Conservation (phyloP, 2,329 filamentous ascomycete species). For the Metarhizium brunneum region DNA sequence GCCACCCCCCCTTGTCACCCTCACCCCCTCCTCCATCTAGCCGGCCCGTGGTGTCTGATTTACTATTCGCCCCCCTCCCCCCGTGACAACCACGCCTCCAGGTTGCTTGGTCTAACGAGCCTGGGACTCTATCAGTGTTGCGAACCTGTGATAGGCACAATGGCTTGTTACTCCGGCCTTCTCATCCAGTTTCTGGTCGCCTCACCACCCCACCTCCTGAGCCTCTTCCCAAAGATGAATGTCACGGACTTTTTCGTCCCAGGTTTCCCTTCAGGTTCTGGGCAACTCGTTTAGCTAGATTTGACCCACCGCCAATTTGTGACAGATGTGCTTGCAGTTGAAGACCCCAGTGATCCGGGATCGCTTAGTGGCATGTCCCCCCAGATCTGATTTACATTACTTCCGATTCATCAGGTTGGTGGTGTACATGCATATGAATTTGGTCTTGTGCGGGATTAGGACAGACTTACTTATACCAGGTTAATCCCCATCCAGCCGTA, state of each 20-base stretch:
- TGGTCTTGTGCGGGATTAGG: constrained; percentile 3
- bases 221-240: constrained; percentile 3
- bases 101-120: not conserved
- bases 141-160: not conserved
- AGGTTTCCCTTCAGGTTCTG: not conserved
- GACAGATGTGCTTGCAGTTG: constrained; percentile 8
- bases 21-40: not conserved
- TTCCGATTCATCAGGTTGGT: constrained; percentile 1
- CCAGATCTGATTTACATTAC: constrained; percentile 13
- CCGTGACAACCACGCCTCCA: not conserved
- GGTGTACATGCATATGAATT: not conserved
- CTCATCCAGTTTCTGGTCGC: not conserved
- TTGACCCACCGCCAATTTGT: constrained; percentile 13
- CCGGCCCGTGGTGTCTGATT: not conserved
- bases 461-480: constrained; percentile 12
- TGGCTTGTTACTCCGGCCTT: not conserved
- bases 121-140: not conserved
- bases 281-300: constrained; percentile 4
- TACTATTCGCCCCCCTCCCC: not conserved
- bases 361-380: constrained; percentile 8
- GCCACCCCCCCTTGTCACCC: not conserved
- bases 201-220: constrained; percentile 4
- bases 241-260: constrained; percentile 9
- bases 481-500: constrained; percentile 5
- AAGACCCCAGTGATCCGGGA: constrained; percentile 2